phyloP scores from a whole-genome alignment of 2,329 filamentous ascomycete genomes.

The Cladophialophora exuberans region DNA sequence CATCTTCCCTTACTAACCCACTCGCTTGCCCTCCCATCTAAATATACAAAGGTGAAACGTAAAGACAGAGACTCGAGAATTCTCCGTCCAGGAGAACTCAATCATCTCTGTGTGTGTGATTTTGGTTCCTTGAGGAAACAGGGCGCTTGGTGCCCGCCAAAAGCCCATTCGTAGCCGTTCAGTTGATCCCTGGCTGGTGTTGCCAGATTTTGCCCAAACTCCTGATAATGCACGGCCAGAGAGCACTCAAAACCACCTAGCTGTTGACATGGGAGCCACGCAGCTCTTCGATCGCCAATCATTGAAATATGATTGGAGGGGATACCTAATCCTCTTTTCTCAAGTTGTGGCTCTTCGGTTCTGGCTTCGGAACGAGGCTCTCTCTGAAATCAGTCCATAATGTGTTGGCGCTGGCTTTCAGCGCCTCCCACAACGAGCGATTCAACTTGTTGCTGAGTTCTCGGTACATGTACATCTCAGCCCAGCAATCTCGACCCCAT shows the following conservation, averaged over 20 bases:
- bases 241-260: too few relatives aligned
- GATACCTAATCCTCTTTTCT: not conserved
- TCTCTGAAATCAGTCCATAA: slow-evolving; percentile 14
- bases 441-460: slow-evolving; percentile 90
- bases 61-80: too few relatives aligned
- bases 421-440: slow-evolving; percentile 75
- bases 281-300: not conserved
- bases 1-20: not conserved
- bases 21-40: slow-evolving; percentile 9
- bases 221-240: not conserved
- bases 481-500: slow-evolving; percentile 96
- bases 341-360: not conserved
- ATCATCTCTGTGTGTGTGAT: too few relatives aligned
- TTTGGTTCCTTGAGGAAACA: too few relatives aligned
- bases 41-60: slow-evolving; percentile 2
- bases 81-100: too few relatives aligned
- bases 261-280: too few relatives aligned
- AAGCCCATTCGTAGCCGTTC: slow-evolving; percentile 1
- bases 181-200: slow-evolving; percentile 1
- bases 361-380: not conserved
- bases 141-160: not conserved
- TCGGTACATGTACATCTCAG: slow-evolving; percentile 94
- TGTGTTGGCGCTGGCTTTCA: slow-evolving; percentile 38
- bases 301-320: not conserved
- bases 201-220: slow-evolving; percentile 1